phyloP scores from a whole-genome alignment of 371 early-diverging fungal species.

The Mortierella sp. region DNA sequence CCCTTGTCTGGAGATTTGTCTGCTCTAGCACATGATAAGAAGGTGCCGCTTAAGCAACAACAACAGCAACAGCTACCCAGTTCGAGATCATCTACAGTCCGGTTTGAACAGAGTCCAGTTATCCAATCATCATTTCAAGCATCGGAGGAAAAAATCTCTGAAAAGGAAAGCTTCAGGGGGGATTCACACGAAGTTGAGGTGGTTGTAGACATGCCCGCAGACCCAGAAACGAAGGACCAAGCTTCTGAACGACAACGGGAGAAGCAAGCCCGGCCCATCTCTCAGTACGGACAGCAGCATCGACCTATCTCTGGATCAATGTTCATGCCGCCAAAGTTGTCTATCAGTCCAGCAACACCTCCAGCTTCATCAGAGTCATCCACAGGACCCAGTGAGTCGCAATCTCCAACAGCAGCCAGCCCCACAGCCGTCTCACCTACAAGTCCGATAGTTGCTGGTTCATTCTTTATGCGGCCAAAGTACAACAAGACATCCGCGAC shows the following conservation, averaged over 20 bases:
- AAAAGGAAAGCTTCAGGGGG: too few species aligned
- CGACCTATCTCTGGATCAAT: slow-evolving; percentile 25
- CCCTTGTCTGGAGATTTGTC: slow-evolving; percentile 7
- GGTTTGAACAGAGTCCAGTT: slow-evolving; percentile 10
- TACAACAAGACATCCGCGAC: slow-evolving; percentile 30
- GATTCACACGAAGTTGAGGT: too few species aligned
- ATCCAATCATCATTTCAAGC: too few species aligned
- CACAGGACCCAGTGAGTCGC: neutral
- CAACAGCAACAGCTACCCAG: slow-evolving; percentile 16
- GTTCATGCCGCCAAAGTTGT: slow-evolving; percentile 29
- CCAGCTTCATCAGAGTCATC: slow-evolving; percentile 12
- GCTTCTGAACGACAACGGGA: too few species aligned
- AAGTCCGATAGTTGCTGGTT: slow-evolving; percentile 23
- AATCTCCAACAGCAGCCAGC: neutral
- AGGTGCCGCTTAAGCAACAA: neutral
- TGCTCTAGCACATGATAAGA: neutral
- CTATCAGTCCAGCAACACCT: slow-evolving; percentile 11
- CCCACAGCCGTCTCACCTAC: neutral
- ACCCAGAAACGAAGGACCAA: too few species aligned
- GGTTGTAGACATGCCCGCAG: too few species aligned
- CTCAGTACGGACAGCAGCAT: too few species aligned
- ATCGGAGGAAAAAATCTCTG: too few species aligned
- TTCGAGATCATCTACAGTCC: slow-evolving; percentile 32
- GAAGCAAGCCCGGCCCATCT: too few species aligned
- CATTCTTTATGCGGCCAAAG: slow-evolving; percentile 30